Percentiles rank a stretch among this genome's conserved stretches.
These are phyloP conservation scores for Yarrowia hollandica DNA, from an alignment of 805 yeast genomes.

Conservation along the genomic window DNA sequence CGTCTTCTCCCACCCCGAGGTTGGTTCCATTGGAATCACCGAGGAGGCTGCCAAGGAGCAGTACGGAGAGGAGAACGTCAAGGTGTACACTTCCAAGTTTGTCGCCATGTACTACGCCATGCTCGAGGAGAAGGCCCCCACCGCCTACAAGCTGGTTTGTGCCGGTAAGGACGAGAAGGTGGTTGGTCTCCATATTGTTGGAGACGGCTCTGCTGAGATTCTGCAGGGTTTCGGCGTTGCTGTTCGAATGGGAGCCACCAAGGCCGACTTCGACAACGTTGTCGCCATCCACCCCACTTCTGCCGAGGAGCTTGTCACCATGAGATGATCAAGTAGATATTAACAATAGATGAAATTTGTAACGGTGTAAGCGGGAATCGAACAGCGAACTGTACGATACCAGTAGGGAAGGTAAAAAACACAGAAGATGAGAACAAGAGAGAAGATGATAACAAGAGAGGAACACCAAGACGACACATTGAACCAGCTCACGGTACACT, in stretches of 20 bases:
- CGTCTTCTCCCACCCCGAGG: conserved; percentile 98
- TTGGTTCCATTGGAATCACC: conserved; percentile 87
- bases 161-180: conserved; percentile 86
- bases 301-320: conserved; percentile 95
- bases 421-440: no score
- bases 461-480: no score
- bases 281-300: conserved; percentile 99
- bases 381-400: no score
- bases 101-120: conserved; percentile 90
- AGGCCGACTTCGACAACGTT: conserved; percentile 88
- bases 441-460: no score
- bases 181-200: conserved; percentile 91
- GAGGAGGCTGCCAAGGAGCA: conserved; percentile 74
- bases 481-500: no score
- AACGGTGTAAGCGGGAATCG: no score
- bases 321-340: conserved; percentile 44
- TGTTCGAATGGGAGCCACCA: conserved; percentile 98
- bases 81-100: conserved; percentile 78
- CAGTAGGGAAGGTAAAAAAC: no score
- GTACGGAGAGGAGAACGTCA: conserved; percentile 78
- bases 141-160: conserved; percentile 78
- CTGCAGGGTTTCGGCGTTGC: conserved; percentile 99
- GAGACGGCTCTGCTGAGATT: conserved; percentile 88
- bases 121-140: conserved; percentile 73
- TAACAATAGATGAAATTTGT: neutral